phyloP scores from a whole-genome alignment of 441 rosid species.

The Croton laevigatus region DNA sequence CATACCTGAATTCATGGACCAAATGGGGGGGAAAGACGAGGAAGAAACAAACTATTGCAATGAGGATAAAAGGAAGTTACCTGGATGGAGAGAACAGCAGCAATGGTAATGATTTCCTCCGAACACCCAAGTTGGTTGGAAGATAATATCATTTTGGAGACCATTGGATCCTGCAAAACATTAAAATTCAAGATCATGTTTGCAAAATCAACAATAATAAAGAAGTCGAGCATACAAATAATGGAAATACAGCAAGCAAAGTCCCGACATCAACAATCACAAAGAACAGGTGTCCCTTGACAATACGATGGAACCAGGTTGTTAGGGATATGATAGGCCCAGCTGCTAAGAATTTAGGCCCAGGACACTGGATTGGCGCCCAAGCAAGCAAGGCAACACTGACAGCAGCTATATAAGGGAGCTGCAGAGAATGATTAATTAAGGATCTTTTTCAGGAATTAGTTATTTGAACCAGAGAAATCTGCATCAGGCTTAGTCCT shows the following conservation, averaged over 20 bases:
- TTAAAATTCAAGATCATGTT: not conserved
- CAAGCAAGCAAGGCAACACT: too few species aligned
- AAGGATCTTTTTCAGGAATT: too few species aligned
- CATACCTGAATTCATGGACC: not conserved
- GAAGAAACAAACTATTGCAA: not conserved
- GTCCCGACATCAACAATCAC: not conserved
- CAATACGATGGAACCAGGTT: not conserved
- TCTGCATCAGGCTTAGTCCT: too few species aligned
- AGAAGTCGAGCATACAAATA: not conserved
- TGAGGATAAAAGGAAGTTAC: conserved; percentile 28
- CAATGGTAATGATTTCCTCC: conserved; percentile 81
- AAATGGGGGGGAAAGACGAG: not conserved
- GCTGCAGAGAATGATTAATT: too few species aligned
- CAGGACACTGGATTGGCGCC: too few species aligned
- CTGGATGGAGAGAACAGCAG: conserved; percentile 88
- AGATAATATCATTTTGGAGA: conserved; percentile 92
- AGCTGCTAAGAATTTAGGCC: too few species aligned
- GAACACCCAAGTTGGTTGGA: conserved; percentile 88
- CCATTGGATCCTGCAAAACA: conserved; percentile 77
- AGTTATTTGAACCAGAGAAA: too few species aligned
- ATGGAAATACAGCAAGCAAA: not conserved
- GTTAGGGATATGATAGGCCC: too few species aligned
- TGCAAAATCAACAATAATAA: not conserved
- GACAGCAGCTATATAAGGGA: too few species aligned
- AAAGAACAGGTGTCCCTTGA: not conserved